A percentile compares a stretch with the other conserved stretches of the same genome.
These are phyloP conservation scores for Erodium chrysanthum DNA, from an alignment of 441 rosid species.

Conservation along the genomic window DNA sequence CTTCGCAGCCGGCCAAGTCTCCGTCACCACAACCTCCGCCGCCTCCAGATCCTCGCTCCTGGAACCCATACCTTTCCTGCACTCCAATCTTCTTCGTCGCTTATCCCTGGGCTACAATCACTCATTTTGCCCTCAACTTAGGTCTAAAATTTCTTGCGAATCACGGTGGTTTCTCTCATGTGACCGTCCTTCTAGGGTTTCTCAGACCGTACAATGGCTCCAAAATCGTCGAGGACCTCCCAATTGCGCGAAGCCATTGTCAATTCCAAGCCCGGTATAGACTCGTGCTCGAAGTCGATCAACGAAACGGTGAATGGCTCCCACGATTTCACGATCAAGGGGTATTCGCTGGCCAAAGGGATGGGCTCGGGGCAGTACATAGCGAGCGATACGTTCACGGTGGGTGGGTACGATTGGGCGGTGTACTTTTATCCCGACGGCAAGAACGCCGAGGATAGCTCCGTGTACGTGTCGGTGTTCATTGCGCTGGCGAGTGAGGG, in stretches of 20 bases:
- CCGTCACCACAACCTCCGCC: too few species aligned
- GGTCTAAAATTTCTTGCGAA: neutral
- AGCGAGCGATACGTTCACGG: slow-evolving; percentile 63
- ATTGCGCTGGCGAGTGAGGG: slow-evolving; percentile 93
- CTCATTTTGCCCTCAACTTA: neutral
- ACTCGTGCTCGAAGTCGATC: slow-evolving; percentile 45
- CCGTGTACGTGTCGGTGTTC: slow-evolving; percentile 67
- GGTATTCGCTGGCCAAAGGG: slow-evolving; percentile 87
- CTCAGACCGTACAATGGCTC: neutral
- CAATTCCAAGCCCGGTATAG: neutral
- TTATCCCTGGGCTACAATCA: neutral
- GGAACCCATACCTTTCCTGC: too few species aligned
- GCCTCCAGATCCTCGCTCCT: neutral
- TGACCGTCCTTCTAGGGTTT: neutral
- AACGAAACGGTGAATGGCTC: slow-evolving; percentile 82
- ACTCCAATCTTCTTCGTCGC: neutral
- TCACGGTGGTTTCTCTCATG: neutral
- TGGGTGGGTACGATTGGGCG: slow-evolving; percentile 93
- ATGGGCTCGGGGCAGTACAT: slow-evolving; percentile 73
- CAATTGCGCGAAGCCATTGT: neutral
- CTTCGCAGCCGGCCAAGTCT: too few species aligned
- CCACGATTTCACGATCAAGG: slow-evolving; percentile 73
- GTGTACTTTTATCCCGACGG: slow-evolving; percentile 95
- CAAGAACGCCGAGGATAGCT: slow-evolving; percentile 79
- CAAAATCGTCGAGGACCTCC: neutral